phyloP scores from a whole-genome alignment of 768 basidiomycete species.

The Pleurotus platypus region DNA sequence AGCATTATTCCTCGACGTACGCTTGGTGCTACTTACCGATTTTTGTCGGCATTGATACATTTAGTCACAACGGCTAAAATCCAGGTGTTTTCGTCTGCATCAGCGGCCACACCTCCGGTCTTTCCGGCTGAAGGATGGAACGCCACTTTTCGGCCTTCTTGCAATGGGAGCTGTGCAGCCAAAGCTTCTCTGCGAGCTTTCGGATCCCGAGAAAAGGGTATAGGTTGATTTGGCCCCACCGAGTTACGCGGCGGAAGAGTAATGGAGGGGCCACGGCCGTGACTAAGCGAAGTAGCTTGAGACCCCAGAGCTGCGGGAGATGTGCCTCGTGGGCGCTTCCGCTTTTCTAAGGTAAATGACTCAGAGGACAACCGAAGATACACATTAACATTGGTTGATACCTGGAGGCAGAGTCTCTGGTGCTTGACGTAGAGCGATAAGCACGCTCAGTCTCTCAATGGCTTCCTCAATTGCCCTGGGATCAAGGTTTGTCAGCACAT shows the following conservation, averaged over 20 bases:
- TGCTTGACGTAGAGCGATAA: conserved; percentile 73
- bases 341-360: conserved; percentile 50
- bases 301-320: conserved; percentile 56
- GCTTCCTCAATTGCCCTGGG: conserved; percentile 70
- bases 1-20: neutral
- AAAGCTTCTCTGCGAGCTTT: conserved; percentile 64
- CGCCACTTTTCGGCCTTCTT: conserved; percentile 74
- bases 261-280: conserved; percentile 47
- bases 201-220: conserved; percentile 60
- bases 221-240: conserved; percentile 47
- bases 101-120: conserved; percentile 29
- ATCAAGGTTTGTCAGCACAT: conserved; percentile 6
- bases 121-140: conserved; percentile 70
- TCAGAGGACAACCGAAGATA: too few species aligned
- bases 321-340: conserved; percentile 70
- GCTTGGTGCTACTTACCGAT: conserved; percentile 39
- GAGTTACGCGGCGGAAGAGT: conserved; percentile 57
- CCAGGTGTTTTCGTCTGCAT: conserved; percentile 62
- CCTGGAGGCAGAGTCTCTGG: conserved; percentile 59
- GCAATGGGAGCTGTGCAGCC: conserved; percentile 61
- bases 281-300: conserved; percentile 26
- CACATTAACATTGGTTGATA: conserved; percentile 18
- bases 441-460: conserved; percentile 62
- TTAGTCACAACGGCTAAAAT: conserved; percentile 75
- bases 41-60: conserved; percentile 70